phyloP scores from a whole-genome alignment of 306 rosid genomes.

The Cucurbita moschata region DNA sequence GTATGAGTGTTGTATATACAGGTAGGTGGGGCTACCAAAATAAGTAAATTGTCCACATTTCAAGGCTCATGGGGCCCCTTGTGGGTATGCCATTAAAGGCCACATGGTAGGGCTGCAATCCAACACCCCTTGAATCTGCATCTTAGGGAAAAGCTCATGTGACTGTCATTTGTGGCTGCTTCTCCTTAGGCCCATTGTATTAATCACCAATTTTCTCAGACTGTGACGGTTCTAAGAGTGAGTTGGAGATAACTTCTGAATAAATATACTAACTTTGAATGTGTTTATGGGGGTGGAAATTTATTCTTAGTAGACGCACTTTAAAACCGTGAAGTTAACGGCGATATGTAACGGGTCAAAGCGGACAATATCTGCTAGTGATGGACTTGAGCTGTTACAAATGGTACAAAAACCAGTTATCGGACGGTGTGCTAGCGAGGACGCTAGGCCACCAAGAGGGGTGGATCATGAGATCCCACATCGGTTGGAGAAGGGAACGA shows the following conservation, averaged over 20 bases:
- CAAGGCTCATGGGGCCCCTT: neutral
- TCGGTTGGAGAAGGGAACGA: too few species aligned
- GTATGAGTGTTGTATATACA: neutral
- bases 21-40: neutral
- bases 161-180: neutral
- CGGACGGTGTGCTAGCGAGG: too few species aligned
- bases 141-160: neutral
- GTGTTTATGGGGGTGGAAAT: too few species aligned
- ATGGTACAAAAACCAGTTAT: too few species aligned
- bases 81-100: neutral
- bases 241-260: neutral
- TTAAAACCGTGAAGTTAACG: too few species aligned
- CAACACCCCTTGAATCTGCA: constrained; percentile 1
- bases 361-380: too few species aligned
- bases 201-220: neutral
- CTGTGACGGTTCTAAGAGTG: neutral
- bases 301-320: too few species aligned
- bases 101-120: constrained; percentile 6
- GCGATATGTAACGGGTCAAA: too few species aligned
- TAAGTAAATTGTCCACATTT: neutral
- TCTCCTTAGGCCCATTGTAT: neutral
- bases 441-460: too few species aligned
- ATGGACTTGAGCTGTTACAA: too few species aligned
- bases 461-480: too few species aligned
- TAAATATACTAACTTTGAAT: too few species aligned